Conservation (phyloP, 768 basidiomycete species). For the Agaricus bisporus region DNA sequence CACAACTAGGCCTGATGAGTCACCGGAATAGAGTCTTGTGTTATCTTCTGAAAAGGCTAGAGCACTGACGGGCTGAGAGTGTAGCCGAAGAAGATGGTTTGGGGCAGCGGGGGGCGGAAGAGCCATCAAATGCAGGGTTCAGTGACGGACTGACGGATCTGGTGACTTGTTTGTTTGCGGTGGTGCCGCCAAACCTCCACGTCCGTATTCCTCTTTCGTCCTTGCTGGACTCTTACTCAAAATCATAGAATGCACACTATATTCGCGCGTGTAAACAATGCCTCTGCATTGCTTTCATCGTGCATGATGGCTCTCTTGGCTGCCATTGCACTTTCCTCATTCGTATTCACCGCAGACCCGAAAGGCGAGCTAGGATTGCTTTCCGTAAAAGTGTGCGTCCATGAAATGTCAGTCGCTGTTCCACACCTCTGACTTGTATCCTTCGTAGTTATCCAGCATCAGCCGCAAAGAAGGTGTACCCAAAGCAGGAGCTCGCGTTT, state of each 20-base stretch:
- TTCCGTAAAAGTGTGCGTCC: constrained; percentile 71
- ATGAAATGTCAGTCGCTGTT: not conserved
- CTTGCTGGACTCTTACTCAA: not conserved
- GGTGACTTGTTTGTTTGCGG: not conserved
- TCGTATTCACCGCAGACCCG: constrained; percentile 54
- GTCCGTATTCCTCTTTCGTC: too few relatives aligned
- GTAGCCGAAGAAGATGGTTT: constrained; percentile 68
- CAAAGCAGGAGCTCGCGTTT: constrained; percentile 72
- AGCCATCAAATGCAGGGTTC: constrained; percentile 4
- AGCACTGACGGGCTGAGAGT: constrained; percentile 55
- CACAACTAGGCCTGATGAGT: constrained; percentile 70
- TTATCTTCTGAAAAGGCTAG: constrained; percentile 67
- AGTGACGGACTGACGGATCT: not conserved
- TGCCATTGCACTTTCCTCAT: constrained; percentile 68
- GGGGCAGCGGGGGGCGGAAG: constrained; percentile 47
- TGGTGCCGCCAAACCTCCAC: too few relatives aligned
- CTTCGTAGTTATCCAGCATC: constrained; percentile 39
- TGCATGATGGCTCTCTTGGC: constrained; percentile 68
- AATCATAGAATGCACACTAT: constrained; percentile 55
- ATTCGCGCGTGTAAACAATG: constrained; percentile 66
- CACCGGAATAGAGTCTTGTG: constrained; percentile 82
- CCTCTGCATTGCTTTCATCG: constrained; percentile 67
- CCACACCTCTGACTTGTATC: not conserved
- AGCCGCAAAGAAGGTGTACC: constrained; percentile 40
- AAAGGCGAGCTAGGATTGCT: constrained; percentile 52